Percentiles rank a stretch among this genome's conserved stretches.
These are phyloP conservation scores for Lichtheimia corymbifera DNA, from an alignment of 371 early-diverging fungal genomes.

Conservation along the genomic window DNA sequence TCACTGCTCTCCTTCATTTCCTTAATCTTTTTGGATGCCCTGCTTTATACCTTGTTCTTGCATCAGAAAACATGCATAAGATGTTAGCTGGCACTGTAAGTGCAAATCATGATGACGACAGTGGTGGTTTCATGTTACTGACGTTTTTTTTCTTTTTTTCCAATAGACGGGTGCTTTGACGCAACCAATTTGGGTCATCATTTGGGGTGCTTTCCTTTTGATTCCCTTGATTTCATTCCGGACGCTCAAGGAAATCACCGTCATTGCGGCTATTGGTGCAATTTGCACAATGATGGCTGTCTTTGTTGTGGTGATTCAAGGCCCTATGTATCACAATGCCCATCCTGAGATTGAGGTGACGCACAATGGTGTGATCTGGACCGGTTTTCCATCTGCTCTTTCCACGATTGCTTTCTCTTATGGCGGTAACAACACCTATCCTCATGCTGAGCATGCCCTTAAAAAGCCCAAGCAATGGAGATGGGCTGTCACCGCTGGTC, in stretches of 20 bases:
- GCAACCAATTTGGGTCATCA: slow-evolving; percentile 57
- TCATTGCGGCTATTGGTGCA: slow-evolving; percentile 48
- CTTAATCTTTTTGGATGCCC: slow-evolving; percentile 72
- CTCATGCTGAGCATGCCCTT: slow-evolving; percentile 83
- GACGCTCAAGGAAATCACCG: slow-evolving; percentile 78
- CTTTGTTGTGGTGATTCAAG: slow-evolving; percentile 41
- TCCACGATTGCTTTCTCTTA: slow-evolving; percentile 66
- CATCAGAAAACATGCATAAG: slow-evolving; percentile 63
- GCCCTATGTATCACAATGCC: slow-evolving; percentile 27
- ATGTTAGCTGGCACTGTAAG: slow-evolving; percentile 44
- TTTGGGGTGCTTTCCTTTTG: slow-evolving; percentile 65
- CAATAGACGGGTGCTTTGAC: slow-evolving; percentile 23
- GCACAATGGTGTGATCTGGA: slow-evolving; percentile 44
- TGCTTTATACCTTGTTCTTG: slow-evolving; percentile 80
- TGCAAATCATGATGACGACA: neutral
- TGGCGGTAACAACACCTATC: slow-evolving; percentile 58
- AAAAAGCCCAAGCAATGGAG: slow-evolving; percentile 77
- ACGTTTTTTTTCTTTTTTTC: slow-evolving; percentile 1
- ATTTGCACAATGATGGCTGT: slow-evolving; percentile 55
- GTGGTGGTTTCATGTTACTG: neutral
- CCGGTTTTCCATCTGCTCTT: slow-evolving; percentile 59
- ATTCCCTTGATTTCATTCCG: slow-evolving; percentile 74
- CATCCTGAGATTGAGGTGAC: slow-evolving; percentile 19
- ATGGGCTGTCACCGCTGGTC: slow-evolving; percentile 69
- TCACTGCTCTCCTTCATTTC: slow-evolving; percentile 70